These are phyloP conservation scores for Gossypium aridum DNA, from an alignment of 441 rosid species.

Conservation along the genomic window DNA sequence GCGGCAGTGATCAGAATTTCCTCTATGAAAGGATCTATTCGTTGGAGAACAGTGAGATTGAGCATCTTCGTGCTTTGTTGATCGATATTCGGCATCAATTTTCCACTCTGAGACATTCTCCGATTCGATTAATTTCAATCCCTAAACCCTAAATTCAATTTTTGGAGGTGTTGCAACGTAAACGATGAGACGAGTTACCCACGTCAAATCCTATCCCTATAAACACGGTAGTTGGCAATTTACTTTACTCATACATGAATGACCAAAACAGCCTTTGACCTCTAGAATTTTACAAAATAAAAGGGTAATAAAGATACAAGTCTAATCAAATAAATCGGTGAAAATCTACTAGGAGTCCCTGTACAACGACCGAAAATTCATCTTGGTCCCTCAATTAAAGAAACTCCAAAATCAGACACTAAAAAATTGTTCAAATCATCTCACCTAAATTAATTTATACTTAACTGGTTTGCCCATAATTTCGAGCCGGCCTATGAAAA, in stretches of 20 bases:
- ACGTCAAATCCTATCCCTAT: not conserved
- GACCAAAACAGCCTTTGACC: not conserved
- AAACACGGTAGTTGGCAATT: not conserved
- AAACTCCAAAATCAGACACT: too few species aligned
- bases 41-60: conserved; percentile 69
- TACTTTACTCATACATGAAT: not conserved
- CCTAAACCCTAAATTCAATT: conserved; percentile 22
- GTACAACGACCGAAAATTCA: too few species aligned
- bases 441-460: too few species aligned
- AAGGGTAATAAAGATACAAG: not conserved
- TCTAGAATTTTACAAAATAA: not conserved
- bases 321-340: not conserved
- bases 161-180: not conserved
- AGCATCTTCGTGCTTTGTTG: conserved; percentile 69
- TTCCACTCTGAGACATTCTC: conserved; percentile 61
- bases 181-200: not conserved
- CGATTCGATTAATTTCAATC: not conserved
- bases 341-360: not conserved
- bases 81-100: conserved; percentile 71
- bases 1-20: conserved; percentile 79
- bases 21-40: conserved; percentile 65
- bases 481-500: too few species aligned
- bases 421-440: too few species aligned
- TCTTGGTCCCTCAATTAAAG: too few species aligned
- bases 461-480: too few species aligned